Percentiles rank a stretch among this genome's conserved stretches.
These are phyloP conservation scores for Colletotrichum spinosum DNA, from an alignment of 2,329 filamentous ascomycete species.

Conservation along the genomic window DNA sequence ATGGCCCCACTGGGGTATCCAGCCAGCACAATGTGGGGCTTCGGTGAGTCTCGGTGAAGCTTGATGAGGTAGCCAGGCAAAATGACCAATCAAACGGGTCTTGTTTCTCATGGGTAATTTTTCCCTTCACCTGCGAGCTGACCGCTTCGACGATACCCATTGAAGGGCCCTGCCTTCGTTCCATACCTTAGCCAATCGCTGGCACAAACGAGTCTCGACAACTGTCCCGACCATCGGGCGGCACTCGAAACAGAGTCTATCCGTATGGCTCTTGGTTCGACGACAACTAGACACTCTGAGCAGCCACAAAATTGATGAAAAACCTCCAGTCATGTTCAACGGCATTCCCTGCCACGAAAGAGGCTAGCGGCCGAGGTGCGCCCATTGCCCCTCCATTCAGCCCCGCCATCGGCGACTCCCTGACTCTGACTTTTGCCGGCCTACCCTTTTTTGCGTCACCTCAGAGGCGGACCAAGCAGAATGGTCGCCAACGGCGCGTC, in stretches of 20 bases:
- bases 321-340: background rate
- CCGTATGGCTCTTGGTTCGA: background rate
- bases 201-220: no score
- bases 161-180: no score
- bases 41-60: background rate
- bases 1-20: background rate
- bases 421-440: slow-evolving; percentile 5
- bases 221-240: no score
- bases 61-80: no score
- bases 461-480: slow-evolving; percentile 10
- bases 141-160: background rate
- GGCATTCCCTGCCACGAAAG: background rate
- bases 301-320: no score
- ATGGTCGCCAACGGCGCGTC: slow-evolving; percentile 9
- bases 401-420: slow-evolving; percentile 29
- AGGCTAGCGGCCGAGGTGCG: slow-evolving; percentile 14
- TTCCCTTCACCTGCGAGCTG: background rate
- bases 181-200: no score
- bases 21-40: background rate
- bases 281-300: background rate
- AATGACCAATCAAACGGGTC: background rate
- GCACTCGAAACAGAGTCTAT: no score
- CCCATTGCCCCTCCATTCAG: slow-evolving; percentile 19
- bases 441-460: slow-evolving; percentile 18
- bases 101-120: background rate